phyloP scores from a whole-genome alignment of 805 yeast species.

The Wickerhamiella slavikovae region DNA sequence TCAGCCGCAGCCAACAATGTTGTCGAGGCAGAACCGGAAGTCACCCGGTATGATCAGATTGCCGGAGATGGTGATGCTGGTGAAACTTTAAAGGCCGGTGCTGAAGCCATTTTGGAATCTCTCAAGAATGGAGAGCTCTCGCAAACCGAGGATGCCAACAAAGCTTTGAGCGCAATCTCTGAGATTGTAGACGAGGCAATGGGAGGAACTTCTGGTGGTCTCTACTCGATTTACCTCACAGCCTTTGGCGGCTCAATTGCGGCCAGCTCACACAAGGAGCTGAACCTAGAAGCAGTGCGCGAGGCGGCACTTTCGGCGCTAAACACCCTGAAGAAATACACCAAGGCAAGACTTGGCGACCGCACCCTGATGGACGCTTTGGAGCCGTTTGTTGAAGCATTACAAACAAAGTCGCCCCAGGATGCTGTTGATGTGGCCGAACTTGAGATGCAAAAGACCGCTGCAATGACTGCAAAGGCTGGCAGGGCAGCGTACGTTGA shows the following conservation, averaged over 20 bases:
- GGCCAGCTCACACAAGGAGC: slow-evolving; percentile 8
- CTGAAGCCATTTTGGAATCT: slow-evolving; percentile 41
- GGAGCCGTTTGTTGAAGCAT: slow-evolving; percentile 59
- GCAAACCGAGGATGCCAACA: slow-evolving; percentile 20
- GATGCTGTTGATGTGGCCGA: slow-evolving; percentile 51
- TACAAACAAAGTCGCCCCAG: slow-evolving; percentile 27
- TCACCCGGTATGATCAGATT: slow-evolving; percentile 65
- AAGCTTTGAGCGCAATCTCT: slow-evolving; percentile 49
- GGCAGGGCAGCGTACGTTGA: slow-evolving; percentile 87
- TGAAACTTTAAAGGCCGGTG: slow-evolving; percentile 70
- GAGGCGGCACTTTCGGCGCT: slow-evolving; percentile 30
- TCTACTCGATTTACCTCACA: slow-evolving; percentile 68
- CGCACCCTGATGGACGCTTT: slow-evolving; percentile 77
- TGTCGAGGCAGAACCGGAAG: slow-evolving; percentile 53
- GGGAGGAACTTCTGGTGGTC: slow-evolving; percentile 96
- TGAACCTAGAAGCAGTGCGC: slow-evolving; percentile 12
- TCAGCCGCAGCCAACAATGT: slow-evolving; percentile 18
- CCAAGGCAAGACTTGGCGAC: slow-evolving; percentile 77
- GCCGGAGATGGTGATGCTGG: slow-evolving; percentile 99
- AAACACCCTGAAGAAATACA: slow-evolving; percentile 59
- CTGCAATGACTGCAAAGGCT: slow-evolving; percentile 57
- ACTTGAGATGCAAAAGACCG: slow-evolving; percentile 59
- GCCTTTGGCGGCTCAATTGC: slow-evolving; percentile 41
- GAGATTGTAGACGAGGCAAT: slow-evolving; percentile 73
- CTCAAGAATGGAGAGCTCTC: slow-evolving; percentile 18